Percentiles rank a stretch among this genome's conserved stretches.
Conservation (phyloP, 805 yeast species). For the Cyberlindnera samutprakarnensis region DNA sequence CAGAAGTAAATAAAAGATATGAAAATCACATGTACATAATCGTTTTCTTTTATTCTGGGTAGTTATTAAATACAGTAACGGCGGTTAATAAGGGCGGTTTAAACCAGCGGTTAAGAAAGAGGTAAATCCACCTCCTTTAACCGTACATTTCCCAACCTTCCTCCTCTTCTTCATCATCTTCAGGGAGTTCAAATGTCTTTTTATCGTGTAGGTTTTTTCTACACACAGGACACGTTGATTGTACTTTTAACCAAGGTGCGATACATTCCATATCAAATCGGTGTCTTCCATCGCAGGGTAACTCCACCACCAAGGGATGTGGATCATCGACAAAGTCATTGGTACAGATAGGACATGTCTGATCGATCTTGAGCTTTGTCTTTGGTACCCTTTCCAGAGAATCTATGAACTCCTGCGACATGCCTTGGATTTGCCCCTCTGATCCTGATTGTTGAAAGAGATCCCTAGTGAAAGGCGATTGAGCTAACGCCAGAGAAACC, state of each 20-base stretch:
- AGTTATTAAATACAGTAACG: too few relatives aligned
- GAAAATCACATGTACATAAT: slow-evolving; percentile 9
- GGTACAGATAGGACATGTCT: slow-evolving; percentile 83
- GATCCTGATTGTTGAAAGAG: slow-evolving; percentile 19
- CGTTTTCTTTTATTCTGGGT: background rate
- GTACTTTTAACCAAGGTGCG: slow-evolving; percentile 76
- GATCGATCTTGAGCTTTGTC: slow-evolving; percentile 34
- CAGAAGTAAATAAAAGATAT: background rate
- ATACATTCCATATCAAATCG: slow-evolving; percentile 85
- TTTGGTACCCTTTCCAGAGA: slow-evolving; percentile 63
- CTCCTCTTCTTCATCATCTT: slow-evolving; percentile 39
- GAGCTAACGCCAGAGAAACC: too few relatives aligned
- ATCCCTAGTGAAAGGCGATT: slow-evolving; percentile 19
- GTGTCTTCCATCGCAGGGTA: slow-evolving; percentile 62
- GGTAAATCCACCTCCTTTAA: slow-evolving; percentile 1
- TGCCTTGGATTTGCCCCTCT: slow-evolving; percentile 36
- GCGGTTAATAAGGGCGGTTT: too few relatives aligned
- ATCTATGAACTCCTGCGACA: slow-evolving; percentile 65
- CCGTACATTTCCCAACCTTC: slow-evolving; percentile 82
- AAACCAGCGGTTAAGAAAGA: too few relatives aligned
- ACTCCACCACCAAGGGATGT: slow-evolving; percentile 70
- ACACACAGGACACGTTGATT: slow-evolving; percentile 81
- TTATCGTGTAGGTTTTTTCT: slow-evolving; percentile 58
- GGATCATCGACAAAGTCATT: slow-evolving; percentile 61
- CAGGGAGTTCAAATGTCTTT: slow-evolving; percentile 28